A percentile compares a stretch with the other conserved stretches of the same genome.
These are phyloP conservation scores for Verticillium alfalfae DNA, from an alignment of 2,329 filamentous ascomycete genomes.

Conservation along the genomic window DNA sequence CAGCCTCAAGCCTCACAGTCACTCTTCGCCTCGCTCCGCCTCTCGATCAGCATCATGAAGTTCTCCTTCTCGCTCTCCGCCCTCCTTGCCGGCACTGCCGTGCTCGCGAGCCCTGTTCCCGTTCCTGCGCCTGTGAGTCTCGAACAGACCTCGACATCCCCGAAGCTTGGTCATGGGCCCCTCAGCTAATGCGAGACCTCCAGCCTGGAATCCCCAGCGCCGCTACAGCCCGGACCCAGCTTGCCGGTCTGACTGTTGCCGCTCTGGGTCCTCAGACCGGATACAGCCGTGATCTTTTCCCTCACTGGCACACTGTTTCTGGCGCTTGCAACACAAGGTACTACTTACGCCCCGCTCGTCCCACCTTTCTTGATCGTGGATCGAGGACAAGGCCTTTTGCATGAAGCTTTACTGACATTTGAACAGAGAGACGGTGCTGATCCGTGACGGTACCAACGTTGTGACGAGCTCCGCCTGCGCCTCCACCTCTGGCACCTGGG, in stretches of 20 bases:
- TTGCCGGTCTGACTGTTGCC: constrained; percentile 54
- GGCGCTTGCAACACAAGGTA: constrained; percentile 61
- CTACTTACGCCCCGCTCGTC: not conserved
- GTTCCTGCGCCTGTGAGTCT: constrained; percentile 2
- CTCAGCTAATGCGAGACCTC: not conserved
- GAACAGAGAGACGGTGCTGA: constrained; percentile 60
- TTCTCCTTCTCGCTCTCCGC: constrained; percentile 8
- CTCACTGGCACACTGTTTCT: constrained; percentile 62
- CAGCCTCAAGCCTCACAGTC: not conserved
- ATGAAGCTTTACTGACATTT: not conserved
- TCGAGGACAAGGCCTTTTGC: too few species aligned
- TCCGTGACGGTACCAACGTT: constrained; percentile 66
- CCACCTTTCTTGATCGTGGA: not conserved
- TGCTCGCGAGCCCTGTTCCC: constrained; percentile 14
- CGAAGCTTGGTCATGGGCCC: not conserved
- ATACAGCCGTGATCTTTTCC: constrained; percentile 65
- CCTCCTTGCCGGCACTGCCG: constrained; percentile 12
- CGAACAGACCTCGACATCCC: not conserved
- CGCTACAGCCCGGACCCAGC: constrained; percentile 49
- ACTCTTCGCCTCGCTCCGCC: not conserved
- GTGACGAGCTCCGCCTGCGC: constrained; percentile 53
- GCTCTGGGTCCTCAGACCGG: constrained; percentile 45
- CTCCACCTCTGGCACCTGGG: constrained; percentile 63
- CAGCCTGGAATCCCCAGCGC: constrained; percentile 59
- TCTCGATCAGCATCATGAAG: constrained; percentile 10